These are phyloP conservation scores for Microdochium bolleyi DNA, from an alignment of 2,329 filamentous ascomycete species.

Conservation along the genomic window DNA sequence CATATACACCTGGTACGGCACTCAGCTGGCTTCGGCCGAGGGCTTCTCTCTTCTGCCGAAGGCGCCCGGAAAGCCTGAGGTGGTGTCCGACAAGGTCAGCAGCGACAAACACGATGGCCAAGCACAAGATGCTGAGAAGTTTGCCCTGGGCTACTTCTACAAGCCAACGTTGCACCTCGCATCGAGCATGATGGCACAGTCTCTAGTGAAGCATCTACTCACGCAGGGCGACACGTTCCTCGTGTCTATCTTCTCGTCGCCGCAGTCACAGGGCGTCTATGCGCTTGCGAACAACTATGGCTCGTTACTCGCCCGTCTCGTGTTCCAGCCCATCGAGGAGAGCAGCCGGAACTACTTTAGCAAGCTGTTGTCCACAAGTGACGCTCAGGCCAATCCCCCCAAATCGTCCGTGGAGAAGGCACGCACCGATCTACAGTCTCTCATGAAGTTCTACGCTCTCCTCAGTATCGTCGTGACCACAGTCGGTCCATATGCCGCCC, in stretches of 20 bases:
- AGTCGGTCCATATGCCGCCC: slow-evolving; percentile 68
- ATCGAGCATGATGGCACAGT: slow-evolving; percentile 79
- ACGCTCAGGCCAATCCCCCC: slow-evolving; percentile 8
- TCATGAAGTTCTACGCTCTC: slow-evolving; percentile 68
- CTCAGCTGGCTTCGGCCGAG: slow-evolving; percentile 41
- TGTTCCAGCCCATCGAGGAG: slow-evolving; percentile 95
- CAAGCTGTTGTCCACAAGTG: slow-evolving; percentile 51
- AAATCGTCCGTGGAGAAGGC: slow-evolving; percentile 28
- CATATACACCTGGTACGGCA: slow-evolving; percentile 62
- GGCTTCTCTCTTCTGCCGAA: slow-evolving; percentile 62
- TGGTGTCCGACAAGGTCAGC: not conserved
- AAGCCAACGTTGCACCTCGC: slow-evolving; percentile 63
- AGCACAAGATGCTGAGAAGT: slow-evolving; percentile 18
- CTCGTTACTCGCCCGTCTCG: slow-evolving; percentile 74
- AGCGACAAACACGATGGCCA: not conserved
- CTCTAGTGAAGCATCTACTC: slow-evolving; percentile 82
- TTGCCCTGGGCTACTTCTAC: slow-evolving; percentile 57
- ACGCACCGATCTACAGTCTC: slow-evolving; percentile 45
- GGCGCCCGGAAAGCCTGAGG: slow-evolving; percentile 6
- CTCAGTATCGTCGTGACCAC: slow-evolving; percentile 61
- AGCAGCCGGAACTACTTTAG: slow-evolving; percentile 86
- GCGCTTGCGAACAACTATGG: slow-evolving; percentile 93
- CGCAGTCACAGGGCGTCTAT: slow-evolving; percentile 82
- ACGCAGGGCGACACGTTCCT: slow-evolving; percentile 93
- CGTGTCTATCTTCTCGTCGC: slow-evolving; percentile 67